A percentile compares a stretch with the other conserved stretches of the same genome.
Conservation (phyloP, 2,329 filamentous ascomycete genomes). For the Fusarium mundagurra region DNA sequence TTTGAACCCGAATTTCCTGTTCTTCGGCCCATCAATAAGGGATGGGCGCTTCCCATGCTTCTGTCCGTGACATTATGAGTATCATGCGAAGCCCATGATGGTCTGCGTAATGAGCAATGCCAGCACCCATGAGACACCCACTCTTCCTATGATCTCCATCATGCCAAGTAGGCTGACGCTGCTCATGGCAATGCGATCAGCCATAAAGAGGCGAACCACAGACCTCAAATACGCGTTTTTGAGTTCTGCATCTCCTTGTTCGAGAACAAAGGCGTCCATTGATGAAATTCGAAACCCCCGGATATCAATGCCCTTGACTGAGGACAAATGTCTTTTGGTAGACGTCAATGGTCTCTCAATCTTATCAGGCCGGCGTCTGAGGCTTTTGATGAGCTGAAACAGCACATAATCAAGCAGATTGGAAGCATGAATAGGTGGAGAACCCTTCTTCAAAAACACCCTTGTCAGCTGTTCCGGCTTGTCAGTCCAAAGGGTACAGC, state of each 20-base stretch:
- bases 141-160: slow-evolving; percentile 47
- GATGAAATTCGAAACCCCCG: slow-evolving; percentile 59
- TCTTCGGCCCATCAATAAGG: neutral
- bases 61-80: neutral
- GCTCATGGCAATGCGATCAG: slow-evolving; percentile 54
- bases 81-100: slow-evolving; percentile 19
- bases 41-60: neutral
- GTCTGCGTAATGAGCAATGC: slow-evolving; percentile 23
- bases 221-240: slow-evolving; percentile 50
- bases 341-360: slow-evolving; percentile 56
- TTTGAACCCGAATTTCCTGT: neutral
- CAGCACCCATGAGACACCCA: slow-evolving; percentile 48
- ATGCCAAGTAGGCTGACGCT: slow-evolving; percentile 43
- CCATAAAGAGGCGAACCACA: slow-evolving; percentile 56
- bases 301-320: slow-evolving; percentile 50
- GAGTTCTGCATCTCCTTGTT: slow-evolving; percentile 40
- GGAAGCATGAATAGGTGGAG: slow-evolving; percentile 48
- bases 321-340: slow-evolving; percentile 32
- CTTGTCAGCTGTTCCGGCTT: slow-evolving; percentile 61
- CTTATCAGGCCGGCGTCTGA: slow-evolving; percentile 54
- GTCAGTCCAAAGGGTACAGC: slow-evolving; percentile 66
- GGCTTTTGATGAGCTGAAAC: slow-evolving; percentile 56
- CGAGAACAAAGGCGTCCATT: slow-evolving; percentile 61
- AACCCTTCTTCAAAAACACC: slow-evolving; percentile 54
- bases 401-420: slow-evolving; percentile 51